Conservation (phyloP, 148 eudicot genomes). For the Persicaria tinctoria region DNA sequence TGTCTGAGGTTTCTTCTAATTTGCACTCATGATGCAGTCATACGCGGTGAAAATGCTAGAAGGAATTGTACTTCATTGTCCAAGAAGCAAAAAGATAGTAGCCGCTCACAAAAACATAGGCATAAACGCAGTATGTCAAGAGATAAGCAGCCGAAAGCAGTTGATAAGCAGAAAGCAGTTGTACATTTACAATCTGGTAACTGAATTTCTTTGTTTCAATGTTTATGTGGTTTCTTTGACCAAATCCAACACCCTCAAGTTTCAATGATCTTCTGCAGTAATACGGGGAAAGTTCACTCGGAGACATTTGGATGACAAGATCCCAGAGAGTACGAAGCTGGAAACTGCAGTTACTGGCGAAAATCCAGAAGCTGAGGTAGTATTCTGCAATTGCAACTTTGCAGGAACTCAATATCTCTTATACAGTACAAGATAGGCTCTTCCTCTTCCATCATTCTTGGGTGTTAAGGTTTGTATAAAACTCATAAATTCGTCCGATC, state of each 20-base stretch:
- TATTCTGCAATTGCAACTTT: neutral
- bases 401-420: neutral
- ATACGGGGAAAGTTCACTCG: constrained; percentile 82
- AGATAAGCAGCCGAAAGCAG: constrained; percentile 53
- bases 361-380: constrained; percentile 50
- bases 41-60: constrained; percentile 71
- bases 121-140: constrained; percentile 22
- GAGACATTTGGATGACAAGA: constrained; percentile 30
- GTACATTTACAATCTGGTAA: constrained; percentile 78
- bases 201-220: neutral
- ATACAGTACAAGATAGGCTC: neutral
- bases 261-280: constrained; percentile 31
- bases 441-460: neutral
- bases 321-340: constrained; percentile 20
- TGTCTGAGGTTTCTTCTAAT: neutral
- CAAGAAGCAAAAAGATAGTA: constrained; percentile 24
- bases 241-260: neutral
- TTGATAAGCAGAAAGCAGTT: constrained; percentile 36
- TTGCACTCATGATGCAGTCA: constrained; percentile 34
- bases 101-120: constrained; percentile 20
- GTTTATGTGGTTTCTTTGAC: neutral
- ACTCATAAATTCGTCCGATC: constrained; percentile 19
- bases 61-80: constrained; percentile 33
- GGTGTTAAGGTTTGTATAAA: neutral
- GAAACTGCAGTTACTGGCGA: constrained; percentile 19